These are phyloP conservation scores for Ceratocystis eucalypticola DNA, from an alignment of 2,329 filamentous ascomycete genomes.

Conservation along the genomic window DNA sequence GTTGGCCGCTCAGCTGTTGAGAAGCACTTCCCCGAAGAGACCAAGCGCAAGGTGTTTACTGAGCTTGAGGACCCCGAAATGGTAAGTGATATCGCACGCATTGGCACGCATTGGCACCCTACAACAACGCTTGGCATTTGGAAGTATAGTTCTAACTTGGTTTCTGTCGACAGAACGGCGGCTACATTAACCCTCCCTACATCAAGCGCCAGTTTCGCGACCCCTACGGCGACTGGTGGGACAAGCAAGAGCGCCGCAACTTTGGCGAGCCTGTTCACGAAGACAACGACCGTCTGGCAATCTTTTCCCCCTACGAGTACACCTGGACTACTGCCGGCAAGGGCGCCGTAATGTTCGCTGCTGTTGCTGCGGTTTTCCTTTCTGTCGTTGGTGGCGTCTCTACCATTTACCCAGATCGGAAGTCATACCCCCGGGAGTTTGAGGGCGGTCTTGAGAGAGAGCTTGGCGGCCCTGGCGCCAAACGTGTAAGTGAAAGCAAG, in stretches of 20 bases:
- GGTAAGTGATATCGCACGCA: conserved; percentile 34
- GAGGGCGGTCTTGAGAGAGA: conserved; percentile 61
- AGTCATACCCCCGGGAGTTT: conserved; percentile 55
- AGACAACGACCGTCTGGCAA: conserved; percentile 83
- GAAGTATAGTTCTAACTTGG: neutral
- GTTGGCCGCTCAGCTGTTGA: conserved; percentile 36
- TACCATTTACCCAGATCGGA: conserved; percentile 57
- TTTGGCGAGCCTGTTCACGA: conserved; percentile 94
- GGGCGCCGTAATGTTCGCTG: conserved; percentile 52
- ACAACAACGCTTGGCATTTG: too few species aligned
- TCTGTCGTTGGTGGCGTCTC: conserved; percentile 55
- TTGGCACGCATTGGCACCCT: neutral
- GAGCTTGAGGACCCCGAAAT: conserved; percentile 53
- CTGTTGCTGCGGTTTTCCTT: conserved; percentile 51
- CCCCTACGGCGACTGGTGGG: conserved; percentile 89
- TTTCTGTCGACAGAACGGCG: conserved; percentile 51
- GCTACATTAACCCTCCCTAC: conserved; percentile 63
- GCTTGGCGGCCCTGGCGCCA: conserved; percentile 54
- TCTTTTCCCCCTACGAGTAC: conserved; percentile 83
- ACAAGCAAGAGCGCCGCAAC: conserved; percentile 93
- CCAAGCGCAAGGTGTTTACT: conserved; percentile 30
- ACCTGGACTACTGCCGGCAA: conserved; percentile 63
- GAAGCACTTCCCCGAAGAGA: conserved; percentile 36
- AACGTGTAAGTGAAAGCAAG: conserved; percentile 42
- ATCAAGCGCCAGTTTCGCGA: conserved; percentile 88